Conservation (phyloP, 202 grass and related monocot genomes). For the Sporobolus alterniflorus region DNA sequence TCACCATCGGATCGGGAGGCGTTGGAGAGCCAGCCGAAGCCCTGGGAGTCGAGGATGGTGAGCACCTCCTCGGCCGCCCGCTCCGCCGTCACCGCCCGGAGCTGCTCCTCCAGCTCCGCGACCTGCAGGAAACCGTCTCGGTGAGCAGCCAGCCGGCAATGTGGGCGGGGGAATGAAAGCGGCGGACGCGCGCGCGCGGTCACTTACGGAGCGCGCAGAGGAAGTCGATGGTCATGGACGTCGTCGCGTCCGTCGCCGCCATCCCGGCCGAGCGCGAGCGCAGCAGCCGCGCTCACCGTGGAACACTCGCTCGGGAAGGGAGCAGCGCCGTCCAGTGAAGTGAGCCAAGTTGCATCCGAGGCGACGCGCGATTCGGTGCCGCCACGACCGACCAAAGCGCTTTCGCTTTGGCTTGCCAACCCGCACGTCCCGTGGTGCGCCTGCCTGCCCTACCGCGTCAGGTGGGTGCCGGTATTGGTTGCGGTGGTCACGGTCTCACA, state of each 20-base stretch:
- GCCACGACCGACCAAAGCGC: background rate
- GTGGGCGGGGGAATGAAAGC: background rate
- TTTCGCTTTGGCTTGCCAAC: background rate
- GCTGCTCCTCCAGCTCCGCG: slow-evolving; percentile 87
- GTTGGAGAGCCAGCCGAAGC: slow-evolving; percentile 5
- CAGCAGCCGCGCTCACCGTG: background rate
- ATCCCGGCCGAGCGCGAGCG: background rate
- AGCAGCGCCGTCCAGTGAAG: too few relatives aligned
- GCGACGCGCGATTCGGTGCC: background rate
- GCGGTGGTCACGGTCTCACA: background rate
- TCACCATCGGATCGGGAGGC: slow-evolving; percentile 3
- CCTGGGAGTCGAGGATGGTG: slow-evolving; percentile 39
- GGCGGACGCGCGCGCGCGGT: background rate
- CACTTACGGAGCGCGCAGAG: slow-evolving; percentile 70
- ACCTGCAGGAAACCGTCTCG: slow-evolving; percentile 47
- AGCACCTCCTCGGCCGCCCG: slow-evolving; percentile 50
- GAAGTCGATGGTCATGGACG: slow-evolving; percentile 97
- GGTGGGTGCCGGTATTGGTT: background rate
- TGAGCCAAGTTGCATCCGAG: background rate
- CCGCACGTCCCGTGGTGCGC: background rate
- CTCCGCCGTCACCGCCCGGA: slow-evolving; percentile 72
- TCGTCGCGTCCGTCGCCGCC: slow-evolving; percentile 53
- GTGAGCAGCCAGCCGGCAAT: background rate
- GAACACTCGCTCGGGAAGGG: background rate
- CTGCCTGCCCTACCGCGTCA: background rate